Conservation (phyloP, 306 rosid species). For the Fagus sylvatica region DNA sequence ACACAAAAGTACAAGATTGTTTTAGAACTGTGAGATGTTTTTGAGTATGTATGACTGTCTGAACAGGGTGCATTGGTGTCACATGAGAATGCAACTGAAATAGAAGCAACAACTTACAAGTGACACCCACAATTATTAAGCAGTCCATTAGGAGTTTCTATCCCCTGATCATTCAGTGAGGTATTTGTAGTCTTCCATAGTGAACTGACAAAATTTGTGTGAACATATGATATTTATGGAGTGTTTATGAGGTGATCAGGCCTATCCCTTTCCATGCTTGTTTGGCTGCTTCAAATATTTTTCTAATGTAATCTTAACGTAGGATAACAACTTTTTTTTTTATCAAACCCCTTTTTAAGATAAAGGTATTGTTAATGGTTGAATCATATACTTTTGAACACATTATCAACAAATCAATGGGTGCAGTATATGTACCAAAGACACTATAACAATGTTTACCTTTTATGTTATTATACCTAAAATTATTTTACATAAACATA, state of each 20-base stretch:
- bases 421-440: neutral
- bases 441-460: neutral
- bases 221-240: neutral
- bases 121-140: constrained; percentile 17
- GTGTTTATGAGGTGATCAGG: neutral
- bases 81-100: constrained; percentile 31
- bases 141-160: constrained; percentile 27
- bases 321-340: neutral
- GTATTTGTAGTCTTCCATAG: constrained; percentile 21
- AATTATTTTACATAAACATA: neutral
- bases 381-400: neutral
- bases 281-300: neutral
- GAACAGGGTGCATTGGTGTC: constrained; percentile 26
- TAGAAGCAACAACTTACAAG: constrained; percentile 17
- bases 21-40: neutral
- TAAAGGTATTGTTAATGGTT: neutral
- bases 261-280: neutral
- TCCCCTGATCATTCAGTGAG: constrained; percentile 24
- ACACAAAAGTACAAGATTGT: neutral
- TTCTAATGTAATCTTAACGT: neutral
- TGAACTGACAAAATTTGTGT: constrained; percentile 1
- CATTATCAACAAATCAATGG: neutral
- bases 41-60: constrained; percentile 10
- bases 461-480: neutral
- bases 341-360: neutral